Conservation (phyloP, 2,329 filamentous ascomycete species). For the Pochonia chlamydosporia region DNA sequence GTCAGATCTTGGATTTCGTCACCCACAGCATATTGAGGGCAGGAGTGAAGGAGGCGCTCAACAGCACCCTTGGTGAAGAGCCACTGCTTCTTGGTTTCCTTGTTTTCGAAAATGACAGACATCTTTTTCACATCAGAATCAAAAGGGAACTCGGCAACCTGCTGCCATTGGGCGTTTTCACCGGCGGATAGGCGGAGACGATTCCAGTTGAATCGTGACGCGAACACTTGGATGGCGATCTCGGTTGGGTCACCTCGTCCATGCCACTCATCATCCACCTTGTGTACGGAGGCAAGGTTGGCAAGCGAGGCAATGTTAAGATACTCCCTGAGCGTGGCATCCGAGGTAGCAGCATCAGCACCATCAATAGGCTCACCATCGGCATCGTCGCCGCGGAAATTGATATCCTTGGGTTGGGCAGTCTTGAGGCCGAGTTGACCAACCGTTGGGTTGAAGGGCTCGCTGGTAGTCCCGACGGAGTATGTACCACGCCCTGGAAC, state of each 20-base stretch:
- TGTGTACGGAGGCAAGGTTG: constrained; percentile 58
- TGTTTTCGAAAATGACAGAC: constrained; percentile 59
- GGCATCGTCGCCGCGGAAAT: constrained; percentile 18
- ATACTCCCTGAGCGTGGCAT: constrained; percentile 45
- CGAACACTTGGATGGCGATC: constrained; percentile 71
- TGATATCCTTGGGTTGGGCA: constrained; percentile 28
- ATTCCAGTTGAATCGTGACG: constrained; percentile 61
- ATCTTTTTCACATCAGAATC: constrained; percentile 72
- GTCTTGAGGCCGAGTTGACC: constrained; percentile 38
- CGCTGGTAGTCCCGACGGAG: constrained; percentile 41
- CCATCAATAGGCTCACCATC: constrained; percentile 21
- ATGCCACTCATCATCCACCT: constrained; percentile 50
- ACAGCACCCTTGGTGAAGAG: constrained; percentile 64
- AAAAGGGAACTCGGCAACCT: constrained; percentile 65
- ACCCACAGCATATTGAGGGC: constrained; percentile 43
- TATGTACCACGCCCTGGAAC: constrained; percentile 42
- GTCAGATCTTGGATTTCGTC: constrained; percentile 41
- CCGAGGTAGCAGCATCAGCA: constrained; percentile 34
- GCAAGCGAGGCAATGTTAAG: constrained; percentile 59
- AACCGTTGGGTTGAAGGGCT: constrained; percentile 52
- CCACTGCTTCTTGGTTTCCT: constrained; percentile 32
- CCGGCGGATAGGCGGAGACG: constrained; percentile 45
- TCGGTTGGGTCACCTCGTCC: constrained; percentile 60
- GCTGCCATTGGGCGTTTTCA: constrained; percentile 44
- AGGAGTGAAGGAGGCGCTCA: constrained; percentile 61